Base-by-base conservation (phyloP, 192 early-diverging fungal species). In the Podila verticillata region DNA sequence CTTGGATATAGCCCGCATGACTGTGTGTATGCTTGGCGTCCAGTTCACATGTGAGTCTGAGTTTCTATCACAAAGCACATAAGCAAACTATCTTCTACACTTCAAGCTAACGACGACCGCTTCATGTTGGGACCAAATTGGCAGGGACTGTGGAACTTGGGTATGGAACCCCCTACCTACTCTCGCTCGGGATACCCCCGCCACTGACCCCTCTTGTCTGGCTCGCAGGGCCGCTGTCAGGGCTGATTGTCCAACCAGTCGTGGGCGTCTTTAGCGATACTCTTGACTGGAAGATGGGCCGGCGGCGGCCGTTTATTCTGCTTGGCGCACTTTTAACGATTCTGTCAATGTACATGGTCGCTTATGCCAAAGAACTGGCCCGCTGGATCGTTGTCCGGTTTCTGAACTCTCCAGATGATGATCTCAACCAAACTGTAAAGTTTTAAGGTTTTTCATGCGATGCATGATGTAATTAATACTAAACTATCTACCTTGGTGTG, bases 221-320 rank as follows among this genome's bases (percentile, higher is more conserved):
- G 94, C 75, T 96, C 22, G 92, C 92, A 1, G 94, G 94, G 7
- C 94, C 94, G 15, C 84, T 95, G 4, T 91, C 92, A 63, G 92
- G 92, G 1, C 77, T 93, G 17, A 65, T 90, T 39, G 83, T 93
- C 19, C 92, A 93, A 72, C 91, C 93, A 31, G 81, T 96, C 48
- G 91, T 96, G 13, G 96, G 96, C 12, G 92, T 90, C 5, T 88
- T 95, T 54, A 94, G 93, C 82, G 96, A 98, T 82, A 80, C 83
- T 48, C 89, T 89, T 70, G 93, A 90, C 19, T 89, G 87, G 32
- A 75, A 81, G 20, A 63, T 92, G n/a, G 96, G 96, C 24, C 89
- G 92, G 28, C 87, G 96, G 54, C 86, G 96, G 57, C 96, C 96
- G 1, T 97, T 92, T 80, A 96, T 98, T 54, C 73, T 96, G 22